A percentile compares a stretch with the other conserved stretches of the same genome.
These are phyloP conservation scores for Erodium moschatum DNA, from an alignment of 441 rosid genomes.

Conservation along the genomic window DNA sequence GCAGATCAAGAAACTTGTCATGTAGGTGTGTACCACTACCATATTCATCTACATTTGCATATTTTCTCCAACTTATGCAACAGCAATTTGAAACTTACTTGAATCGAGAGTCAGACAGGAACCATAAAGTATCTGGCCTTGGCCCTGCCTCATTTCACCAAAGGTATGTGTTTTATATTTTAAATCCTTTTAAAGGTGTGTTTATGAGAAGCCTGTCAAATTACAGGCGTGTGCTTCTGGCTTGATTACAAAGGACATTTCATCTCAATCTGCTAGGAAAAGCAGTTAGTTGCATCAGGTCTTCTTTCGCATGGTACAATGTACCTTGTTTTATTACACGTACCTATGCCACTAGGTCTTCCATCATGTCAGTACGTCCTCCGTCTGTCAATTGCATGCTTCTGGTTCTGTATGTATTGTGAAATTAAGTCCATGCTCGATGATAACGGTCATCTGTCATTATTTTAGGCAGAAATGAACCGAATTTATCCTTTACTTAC, in stretches of 20 bases:
- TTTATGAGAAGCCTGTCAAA: background rate
- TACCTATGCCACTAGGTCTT: no score
- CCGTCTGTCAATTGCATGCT: no score
- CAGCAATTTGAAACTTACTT: background rate
- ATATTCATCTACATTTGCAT: slow-evolving; percentile 25
- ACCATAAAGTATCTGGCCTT: slow-evolving; percentile 22
- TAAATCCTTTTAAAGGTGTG: background rate
- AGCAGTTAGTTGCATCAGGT: background rate
- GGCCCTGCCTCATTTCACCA: slow-evolving; percentile 14
- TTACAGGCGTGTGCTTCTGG: background rate
- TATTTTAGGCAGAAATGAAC: no score
- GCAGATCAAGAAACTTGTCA: slow-evolving; percentile 38
- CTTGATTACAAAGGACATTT: background rate
- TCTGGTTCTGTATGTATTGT: no score
- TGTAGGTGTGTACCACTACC: slow-evolving; percentile 35
- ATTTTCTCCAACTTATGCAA: slow-evolving; percentile 23
- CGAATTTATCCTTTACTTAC: no score
- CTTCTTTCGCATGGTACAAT: background rate
- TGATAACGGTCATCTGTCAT: no score
- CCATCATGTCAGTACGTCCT: no score
- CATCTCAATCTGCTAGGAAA: background rate
- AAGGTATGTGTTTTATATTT: background rate
- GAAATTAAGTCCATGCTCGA: no score
- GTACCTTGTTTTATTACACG: background rate
- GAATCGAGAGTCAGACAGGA: slow-evolving; percentile 23